Conservation (phyloP, 352 stramenopile genomes). For the Phytophthora capsici region DNA sequence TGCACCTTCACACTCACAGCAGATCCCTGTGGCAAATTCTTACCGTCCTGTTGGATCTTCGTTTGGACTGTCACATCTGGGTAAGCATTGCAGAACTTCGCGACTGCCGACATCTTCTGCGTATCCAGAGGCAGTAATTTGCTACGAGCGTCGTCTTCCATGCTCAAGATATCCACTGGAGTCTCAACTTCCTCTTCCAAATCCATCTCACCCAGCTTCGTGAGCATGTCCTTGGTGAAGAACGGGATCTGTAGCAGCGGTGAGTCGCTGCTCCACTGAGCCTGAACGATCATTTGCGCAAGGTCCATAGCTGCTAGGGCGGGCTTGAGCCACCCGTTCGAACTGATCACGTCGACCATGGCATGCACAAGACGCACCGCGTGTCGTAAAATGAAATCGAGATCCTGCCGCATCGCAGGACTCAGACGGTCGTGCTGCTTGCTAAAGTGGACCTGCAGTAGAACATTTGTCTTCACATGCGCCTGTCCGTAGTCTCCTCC, state of each 20-base stretch:
- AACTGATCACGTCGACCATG: slow-evolving; percentile 99
- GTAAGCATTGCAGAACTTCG: slow-evolving; percentile 99
- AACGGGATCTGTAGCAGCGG: slow-evolving; percentile 97
- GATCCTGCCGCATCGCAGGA: slow-evolving; percentile 92
- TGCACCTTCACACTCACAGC: slow-evolving; percentile 89
- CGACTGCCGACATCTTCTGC: slow-evolving; percentile 96
- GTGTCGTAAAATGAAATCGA: slow-evolving; percentile 91
- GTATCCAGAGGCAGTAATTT: slow-evolving; percentile 89
- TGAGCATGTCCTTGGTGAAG: slow-evolving; percentile 93
- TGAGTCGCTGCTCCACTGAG: slow-evolving; percentile 98
- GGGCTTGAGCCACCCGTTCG: slow-evolving; percentile 98
- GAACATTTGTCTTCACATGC: slow-evolving; percentile 96
- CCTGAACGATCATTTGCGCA: slow-evolving; percentile 99
- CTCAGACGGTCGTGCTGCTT: slow-evolving; percentile 91
- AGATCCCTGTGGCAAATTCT: slow-evolving; percentile 92
- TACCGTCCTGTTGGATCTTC: slow-evolving; percentile 89
- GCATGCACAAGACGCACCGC: slow-evolving; percentile 96
- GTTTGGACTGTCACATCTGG: slow-evolving; percentile 97
- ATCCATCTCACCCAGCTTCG: slow-evolving; percentile 58
- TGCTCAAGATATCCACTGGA: slow-evolving; percentile 87
- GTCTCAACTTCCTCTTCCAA: slow-evolving; percentile 82
- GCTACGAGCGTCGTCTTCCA: slow-evolving; percentile 93
- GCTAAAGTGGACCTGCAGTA: slow-evolving; percentile 98
- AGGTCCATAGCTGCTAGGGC: slow-evolving; percentile 99
- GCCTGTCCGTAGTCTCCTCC: slow-evolving; percentile 92